phyloP scores from a whole-genome alignment of 164 flowering plant species.

The Brasenia schreberi region DNA sequence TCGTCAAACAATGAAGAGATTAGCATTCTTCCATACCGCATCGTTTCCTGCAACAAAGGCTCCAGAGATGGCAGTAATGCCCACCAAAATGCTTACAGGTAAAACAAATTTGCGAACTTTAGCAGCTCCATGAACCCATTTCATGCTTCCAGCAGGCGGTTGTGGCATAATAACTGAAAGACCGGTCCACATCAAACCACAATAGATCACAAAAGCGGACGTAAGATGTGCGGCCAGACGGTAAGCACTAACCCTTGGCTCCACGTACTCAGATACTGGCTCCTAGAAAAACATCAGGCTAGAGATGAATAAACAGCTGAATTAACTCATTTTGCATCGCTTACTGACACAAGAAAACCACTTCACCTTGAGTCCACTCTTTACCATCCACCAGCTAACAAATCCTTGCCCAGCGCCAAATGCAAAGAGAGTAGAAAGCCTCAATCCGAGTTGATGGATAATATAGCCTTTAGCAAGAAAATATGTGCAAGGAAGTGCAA shows the following conservation, averaged over 20 bases:
- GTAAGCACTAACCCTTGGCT: slow-evolving; percentile 95
- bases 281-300: slow-evolving; percentile 28
- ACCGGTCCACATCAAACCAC: slow-evolving; percentile 90
- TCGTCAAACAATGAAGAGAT: neutral
- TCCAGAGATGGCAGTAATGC: slow-evolving; percentile 82
- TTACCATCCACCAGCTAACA: slow-evolving; percentile 99
- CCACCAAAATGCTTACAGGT: slow-evolving; percentile 73
- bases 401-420: slow-evolving; percentile 98
- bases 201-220: slow-evolving; percentile 82
- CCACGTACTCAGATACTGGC: slow-evolving; percentile 50
- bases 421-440: slow-evolving; percentile 76
- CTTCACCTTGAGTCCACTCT: slow-evolving; percentile 87
- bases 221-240: slow-evolving; percentile 94
- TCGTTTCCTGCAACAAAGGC: slow-evolving; percentile 99
- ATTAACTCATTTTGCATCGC: neutral
- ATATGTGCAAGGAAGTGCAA: slow-evolving; percentile 83
- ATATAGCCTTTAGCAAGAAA: slow-evolving; percentile 80
- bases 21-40: slow-evolving; percentile 41
- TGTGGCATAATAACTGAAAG: slow-evolving; percentile 97
- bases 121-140: slow-evolving; percentile 88
- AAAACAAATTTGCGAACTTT: slow-evolving; percentile 65
- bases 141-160: slow-evolving; percentile 72
- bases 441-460: slow-evolving; percentile 57
- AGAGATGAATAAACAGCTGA: neutral
- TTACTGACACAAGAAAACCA: too few species aligned